Evolutionary conservation across 2,329 filamentous ascomycete species (phyloP).

Genomic region (Lecanosticta acicola): DNA sequence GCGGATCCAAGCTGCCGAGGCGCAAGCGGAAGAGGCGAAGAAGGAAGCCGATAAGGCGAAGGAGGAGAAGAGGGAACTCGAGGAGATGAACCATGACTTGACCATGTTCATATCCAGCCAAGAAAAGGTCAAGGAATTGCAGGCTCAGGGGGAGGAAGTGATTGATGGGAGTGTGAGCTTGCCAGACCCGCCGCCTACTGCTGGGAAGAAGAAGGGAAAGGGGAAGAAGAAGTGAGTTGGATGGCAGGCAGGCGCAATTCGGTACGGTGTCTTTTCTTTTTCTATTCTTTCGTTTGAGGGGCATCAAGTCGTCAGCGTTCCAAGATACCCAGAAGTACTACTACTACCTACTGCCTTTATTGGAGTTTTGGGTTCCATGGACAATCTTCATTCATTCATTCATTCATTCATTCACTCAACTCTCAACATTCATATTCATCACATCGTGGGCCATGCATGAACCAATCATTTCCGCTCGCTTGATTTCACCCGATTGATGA

Average conservation of each 20-base stretch:
- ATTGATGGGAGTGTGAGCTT: slow-evolving; percentile 55
- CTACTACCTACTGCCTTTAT: no score
- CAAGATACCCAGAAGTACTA: slow-evolving; percentile 4
- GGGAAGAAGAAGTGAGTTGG: slow-evolving; percentile 34
- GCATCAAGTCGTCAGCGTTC: background rate
- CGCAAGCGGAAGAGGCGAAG: slow-evolving; percentile 53
- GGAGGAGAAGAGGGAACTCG: slow-evolving; percentile 62
- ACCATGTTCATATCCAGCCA: slow-evolving; percentile 80
- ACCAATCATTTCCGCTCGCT: no score
- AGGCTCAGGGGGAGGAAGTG: slow-evolving; percentile 60
- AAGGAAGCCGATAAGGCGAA: slow-evolving; percentile 38
- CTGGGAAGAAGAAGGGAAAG: slow-evolving; percentile 46
- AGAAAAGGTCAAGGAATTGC: slow-evolving; percentile 68
- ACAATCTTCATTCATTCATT: no score
- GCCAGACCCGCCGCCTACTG: slow-evolving; percentile 42
- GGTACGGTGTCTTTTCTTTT: no score
- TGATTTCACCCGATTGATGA: no score
- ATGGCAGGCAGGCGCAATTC: no score
- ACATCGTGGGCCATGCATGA: no score
- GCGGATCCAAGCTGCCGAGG: slow-evolving; percentile 66
- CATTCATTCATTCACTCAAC: no score
- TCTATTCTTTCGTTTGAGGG: background rate
- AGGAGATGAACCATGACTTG: slow-evolving; percentile 81
- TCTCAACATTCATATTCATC: no score
- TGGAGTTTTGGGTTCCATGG: no score